A percentile compares a stretch with the other conserved stretches of the same genome.
Evolutionary conservation across 2,329 filamentous ascomycete species (phyloP).

Genomic region (Eutypa lata): DNA sequence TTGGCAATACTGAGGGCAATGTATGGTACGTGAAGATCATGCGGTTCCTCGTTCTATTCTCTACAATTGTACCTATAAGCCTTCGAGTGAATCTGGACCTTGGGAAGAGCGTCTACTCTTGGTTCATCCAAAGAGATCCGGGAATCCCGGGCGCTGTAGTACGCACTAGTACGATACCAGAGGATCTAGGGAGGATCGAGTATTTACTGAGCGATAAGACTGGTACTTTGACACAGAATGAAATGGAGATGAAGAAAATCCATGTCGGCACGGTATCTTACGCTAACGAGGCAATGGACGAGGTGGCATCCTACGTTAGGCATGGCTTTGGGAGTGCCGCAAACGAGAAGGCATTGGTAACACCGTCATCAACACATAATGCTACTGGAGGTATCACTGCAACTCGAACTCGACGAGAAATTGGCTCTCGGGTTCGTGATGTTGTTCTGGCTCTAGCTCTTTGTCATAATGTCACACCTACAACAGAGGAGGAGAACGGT

Average conservation of each 20-base stretch:
- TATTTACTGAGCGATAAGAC: conserved; percentile 97
- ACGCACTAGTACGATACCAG: conserved; percentile 93
- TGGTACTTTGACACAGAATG: conserved; percentile 95
- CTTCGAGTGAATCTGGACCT: conserved; percentile 94
- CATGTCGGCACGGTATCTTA: conserved; percentile 98
- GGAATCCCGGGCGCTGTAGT: conserved; percentile 92
- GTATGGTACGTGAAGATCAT: conserved; percentile 96
- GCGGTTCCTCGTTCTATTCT: conserved; percentile 96
- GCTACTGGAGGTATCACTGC: conserved; percentile 59
- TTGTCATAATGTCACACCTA: conserved; percentile 96
- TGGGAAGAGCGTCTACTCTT: conserved; percentile 94
- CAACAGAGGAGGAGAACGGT: conserved; percentile 78
- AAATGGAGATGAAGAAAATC: conserved; percentile 99
- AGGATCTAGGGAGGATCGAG: conserved; percentile 92
- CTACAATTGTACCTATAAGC: conserved; percentile 98
- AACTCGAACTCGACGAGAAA: conserved; percentile 86
- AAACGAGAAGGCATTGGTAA: conserved; percentile 57
- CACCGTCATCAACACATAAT: conserved; percentile 69
- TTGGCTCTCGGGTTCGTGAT: conserved; percentile 88
- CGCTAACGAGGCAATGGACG: conserved; percentile 98
- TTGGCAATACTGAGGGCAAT: conserved; percentile 62
- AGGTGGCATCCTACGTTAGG: conserved; percentile 80
- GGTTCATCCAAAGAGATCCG: conserved; percentile 88
- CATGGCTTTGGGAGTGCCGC: conserved; percentile 67
- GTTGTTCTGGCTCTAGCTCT: conserved; percentile 88